These are phyloP conservation scores for Dictyostelium purpureum DNA, from an alignment of 78 protist species.

Conservation along the genomic window DNA sequence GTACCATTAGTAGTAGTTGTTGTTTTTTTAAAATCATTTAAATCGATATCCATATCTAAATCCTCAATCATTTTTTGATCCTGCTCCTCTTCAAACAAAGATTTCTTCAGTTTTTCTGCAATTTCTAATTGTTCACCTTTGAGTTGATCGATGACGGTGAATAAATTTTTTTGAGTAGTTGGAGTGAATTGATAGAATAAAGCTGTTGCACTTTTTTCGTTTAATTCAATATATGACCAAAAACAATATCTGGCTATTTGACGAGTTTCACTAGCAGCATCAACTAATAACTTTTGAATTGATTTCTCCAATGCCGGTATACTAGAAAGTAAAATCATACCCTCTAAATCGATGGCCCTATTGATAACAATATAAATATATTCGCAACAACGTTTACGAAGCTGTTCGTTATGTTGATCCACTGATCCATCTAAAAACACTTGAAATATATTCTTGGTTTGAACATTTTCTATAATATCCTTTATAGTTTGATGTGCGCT, in stretches of 20 bases:
- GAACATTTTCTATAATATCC: constrained; percentile 12
- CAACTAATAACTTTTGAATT: background rate
- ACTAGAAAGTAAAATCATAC: constrained; percentile 6
- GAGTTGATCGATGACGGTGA: background rate
- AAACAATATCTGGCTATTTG: constrained; percentile 24
- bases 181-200: constrained; percentile 33
- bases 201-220: constrained; percentile 16
- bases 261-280: constrained; percentile 52
- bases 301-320: constrained; percentile 33
- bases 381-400: constrained; percentile 18
- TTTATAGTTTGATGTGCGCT: constrained; percentile 24
- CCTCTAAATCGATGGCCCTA: constrained; percentile 21
- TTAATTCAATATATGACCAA: constrained; percentile 48
- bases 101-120: background rate
- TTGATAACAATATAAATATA: background rate
- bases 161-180: constrained; percentile 69
- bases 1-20: background rate
- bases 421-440: constrained; percentile 1
- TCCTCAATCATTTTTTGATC: constrained; percentile 16
- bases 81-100: constrained; percentile 49
- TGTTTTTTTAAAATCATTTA: constrained; percentile 50
- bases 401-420: constrained; percentile 54
- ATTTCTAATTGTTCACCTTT: constrained; percentile 14
- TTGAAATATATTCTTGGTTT: constrained; percentile 8
- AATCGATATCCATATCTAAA: constrained; percentile 60